Evolutionary conservation across 192 early-diverging fungal species (phyloP).

Genomic region (Coemansia asiatica): DNA sequence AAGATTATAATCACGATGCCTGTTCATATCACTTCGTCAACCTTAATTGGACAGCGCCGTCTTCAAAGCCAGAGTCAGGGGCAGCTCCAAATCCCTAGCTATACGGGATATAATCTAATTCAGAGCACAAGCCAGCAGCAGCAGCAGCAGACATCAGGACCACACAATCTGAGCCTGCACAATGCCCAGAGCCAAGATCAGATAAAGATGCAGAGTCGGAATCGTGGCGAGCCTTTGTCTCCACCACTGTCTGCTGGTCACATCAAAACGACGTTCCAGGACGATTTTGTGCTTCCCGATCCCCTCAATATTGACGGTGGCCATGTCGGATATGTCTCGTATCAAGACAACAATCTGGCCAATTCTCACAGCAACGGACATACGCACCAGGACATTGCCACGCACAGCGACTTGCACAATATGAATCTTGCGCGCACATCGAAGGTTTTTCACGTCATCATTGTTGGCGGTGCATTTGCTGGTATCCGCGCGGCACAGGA

Average conservation of each 20-base stretch:
- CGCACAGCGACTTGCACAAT: conserved; percentile 19
- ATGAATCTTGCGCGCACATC: conserved; percentile 52
- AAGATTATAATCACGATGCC: neutral
- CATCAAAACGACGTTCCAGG: conserved; percentile 6
- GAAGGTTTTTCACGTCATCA: conserved; percentile 56
- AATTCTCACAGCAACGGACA: neutral
- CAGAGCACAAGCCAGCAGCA: neutral
- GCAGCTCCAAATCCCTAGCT: conserved; percentile 3
- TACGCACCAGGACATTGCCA: conserved; percentile 14
- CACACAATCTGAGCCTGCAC: neutral
- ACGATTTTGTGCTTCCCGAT: neutral
- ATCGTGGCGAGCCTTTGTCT: neutral
- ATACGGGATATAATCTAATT: conserved; percentile 9
- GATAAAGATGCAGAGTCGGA: neutral
- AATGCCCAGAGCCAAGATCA: neutral
- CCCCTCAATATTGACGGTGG: neutral
- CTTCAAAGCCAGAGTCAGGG: conserved; percentile 9
- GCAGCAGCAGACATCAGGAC: neutral
- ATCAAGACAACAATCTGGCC: neutral
- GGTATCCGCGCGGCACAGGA: conserved; percentile 55
- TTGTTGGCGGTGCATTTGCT: conserved; percentile 54
- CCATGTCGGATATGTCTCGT: neutral
- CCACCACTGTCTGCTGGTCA: conserved; percentile 5
- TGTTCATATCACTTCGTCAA: neutral
- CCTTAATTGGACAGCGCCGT: neutral